Conservation (phyloP, 1,284 basidiomycete species). For the Malassezia equina region DNA sequence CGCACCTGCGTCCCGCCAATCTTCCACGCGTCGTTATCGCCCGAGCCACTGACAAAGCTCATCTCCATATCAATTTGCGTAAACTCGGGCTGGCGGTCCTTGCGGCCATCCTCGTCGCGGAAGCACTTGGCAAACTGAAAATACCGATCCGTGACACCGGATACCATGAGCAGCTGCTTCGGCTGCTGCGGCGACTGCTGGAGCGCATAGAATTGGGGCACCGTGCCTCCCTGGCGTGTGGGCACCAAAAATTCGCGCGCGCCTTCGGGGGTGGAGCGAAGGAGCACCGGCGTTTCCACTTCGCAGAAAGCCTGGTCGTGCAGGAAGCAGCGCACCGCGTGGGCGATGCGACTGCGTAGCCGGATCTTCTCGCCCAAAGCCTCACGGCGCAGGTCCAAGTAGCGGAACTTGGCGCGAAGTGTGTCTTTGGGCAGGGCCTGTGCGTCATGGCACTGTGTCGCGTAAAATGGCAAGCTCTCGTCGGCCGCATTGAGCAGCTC, state of each 20-base stretch:
- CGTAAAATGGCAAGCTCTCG: slow-evolving; percentile 63
- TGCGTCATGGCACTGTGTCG: slow-evolving; percentile 54
- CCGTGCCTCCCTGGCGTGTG: slow-evolving; percentile 52
- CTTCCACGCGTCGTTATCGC: slow-evolving; percentile 55
- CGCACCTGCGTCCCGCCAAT: slow-evolving; percentile 52
- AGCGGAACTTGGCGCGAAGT: slow-evolving; percentile 69
- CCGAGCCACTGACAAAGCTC: slow-evolving; percentile 71
- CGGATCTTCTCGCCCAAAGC: slow-evolving; percentile 66
- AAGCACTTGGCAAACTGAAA: slow-evolving; percentile 89
- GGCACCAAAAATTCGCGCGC: slow-evolving; percentile 90
- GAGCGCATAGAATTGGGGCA: slow-evolving; percentile 71
- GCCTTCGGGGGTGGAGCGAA: slow-evolving; percentile 85
- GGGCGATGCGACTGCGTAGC: slow-evolving; percentile 68
- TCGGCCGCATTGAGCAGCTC: slow-evolving; percentile 69
- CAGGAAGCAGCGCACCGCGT: slow-evolving; percentile 63
- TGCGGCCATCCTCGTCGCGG: slow-evolving; percentile 84
- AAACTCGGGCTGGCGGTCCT: slow-evolving; percentile 90
- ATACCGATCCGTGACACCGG: slow-evolving; percentile 78
- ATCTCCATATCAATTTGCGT: slow-evolving; percentile 94
- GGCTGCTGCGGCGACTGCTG: slow-evolving; percentile 92
- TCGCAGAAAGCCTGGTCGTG: slow-evolving; percentile 72
- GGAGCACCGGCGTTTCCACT: slow-evolving; percentile 84
- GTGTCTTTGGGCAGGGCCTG: slow-evolving; percentile 62
- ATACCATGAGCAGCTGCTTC: slow-evolving; percentile 83
- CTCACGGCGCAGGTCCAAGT: slow-evolving; percentile 73